A percentile compares a stretch with the other conserved stretches of the same genome.
phyloP scores from a whole-genome alignment of 2,329 filamentous ascomycete species.

The Fusarium sp. region DNA sequence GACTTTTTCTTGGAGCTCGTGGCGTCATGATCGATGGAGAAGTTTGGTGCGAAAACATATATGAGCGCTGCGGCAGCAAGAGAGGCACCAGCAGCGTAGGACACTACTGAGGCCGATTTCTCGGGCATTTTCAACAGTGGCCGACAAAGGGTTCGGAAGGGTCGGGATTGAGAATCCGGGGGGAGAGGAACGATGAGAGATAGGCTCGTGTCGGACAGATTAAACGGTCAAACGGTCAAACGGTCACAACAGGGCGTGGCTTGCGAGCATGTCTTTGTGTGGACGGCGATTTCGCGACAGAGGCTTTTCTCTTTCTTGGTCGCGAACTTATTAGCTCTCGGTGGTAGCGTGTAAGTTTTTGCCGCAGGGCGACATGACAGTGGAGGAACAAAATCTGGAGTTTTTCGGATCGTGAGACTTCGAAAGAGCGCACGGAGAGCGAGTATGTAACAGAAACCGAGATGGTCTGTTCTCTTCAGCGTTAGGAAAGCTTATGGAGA shows the following conservation, averaged over 20 bases:
- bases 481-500: slow-evolving; percentile 18
- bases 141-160: slow-evolving; percentile 33
- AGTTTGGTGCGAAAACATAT: slow-evolving; percentile 98
- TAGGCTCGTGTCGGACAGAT: slow-evolving; percentile 39
- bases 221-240: slow-evolving; percentile 37
- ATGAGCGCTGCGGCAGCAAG: slow-evolving; percentile 94
- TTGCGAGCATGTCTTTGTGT: slow-evolving; percentile 37
- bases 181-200: not conserved
- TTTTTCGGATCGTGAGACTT: not conserved
- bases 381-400: not conserved
- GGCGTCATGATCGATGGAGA: slow-evolving; percentile 87
- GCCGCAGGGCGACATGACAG: slow-evolving; percentile 11
- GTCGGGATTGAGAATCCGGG: slow-evolving; percentile 22
- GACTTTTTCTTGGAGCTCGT: slow-evolving; percentile 78
- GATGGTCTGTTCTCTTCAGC: slow-evolving; percentile 5
- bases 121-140: slow-evolving; percentile 48
- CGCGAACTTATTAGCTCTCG: not conserved
- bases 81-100: slow-evolving; percentile 94
- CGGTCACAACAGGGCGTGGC: slow-evolving; percentile 34
- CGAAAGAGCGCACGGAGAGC: slow-evolving; percentile 3
- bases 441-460: slow-evolving; percentile 24
- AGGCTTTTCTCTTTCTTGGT: not conserved
- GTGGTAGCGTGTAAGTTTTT: not conserved
- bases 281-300: slow-evolving; percentile 2
- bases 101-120: slow-evolving; percentile 63